Base-by-base conservation (phyloP, 1,139 yeast genomes). In the Yamadazyma membranifaciens region DNA sequence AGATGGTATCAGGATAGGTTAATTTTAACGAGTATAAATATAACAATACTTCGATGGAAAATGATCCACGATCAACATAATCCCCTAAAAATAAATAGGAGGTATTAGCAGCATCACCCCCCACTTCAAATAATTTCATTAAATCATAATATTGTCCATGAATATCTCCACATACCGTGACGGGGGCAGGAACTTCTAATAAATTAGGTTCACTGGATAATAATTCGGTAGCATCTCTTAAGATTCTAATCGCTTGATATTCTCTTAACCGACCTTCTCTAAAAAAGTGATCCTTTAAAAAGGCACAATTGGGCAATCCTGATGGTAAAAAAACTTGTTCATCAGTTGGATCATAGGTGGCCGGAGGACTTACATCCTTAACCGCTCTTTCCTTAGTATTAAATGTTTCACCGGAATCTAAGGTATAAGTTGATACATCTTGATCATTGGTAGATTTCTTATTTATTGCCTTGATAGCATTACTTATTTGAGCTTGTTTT, bases 101-200 rank as follows among this genome's bases (percentile, higher is more conserved):
- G 0, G 95, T 85, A 28, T 60, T 67, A 12, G 72, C 73, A 3
- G 98, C 97, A 57, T 84, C 83, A 2, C 98, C 98, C 30, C 97
- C 96, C 20, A 91, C 95, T 59, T 92, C 98, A 60, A 92, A 88
- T 38, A 92, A 66, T 62, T 91, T 91, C 80, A 91, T 76, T 52
- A 92, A 72, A 62, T 92, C 98, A 57, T 79, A 92, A 62, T 80
- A 88, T 61, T 92, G 98, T 7, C 98, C 98, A 62, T 92, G 98
- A 24, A 92, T 77, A 62, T 92, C 98, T 40, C 98, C 98, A 67
- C 98, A 91, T 2, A 92, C 89, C 1, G 97, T 91, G 4, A 92
- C 88, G 0, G 98, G 98, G 0, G 97, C 95, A 2, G 91, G 91
- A 2, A 92, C 86, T 25, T 75, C 75, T 42, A 92, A 67, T 53